Conservation (phyloP, 179 eudicot species). For the Heliamphora pulchella region DNA sequence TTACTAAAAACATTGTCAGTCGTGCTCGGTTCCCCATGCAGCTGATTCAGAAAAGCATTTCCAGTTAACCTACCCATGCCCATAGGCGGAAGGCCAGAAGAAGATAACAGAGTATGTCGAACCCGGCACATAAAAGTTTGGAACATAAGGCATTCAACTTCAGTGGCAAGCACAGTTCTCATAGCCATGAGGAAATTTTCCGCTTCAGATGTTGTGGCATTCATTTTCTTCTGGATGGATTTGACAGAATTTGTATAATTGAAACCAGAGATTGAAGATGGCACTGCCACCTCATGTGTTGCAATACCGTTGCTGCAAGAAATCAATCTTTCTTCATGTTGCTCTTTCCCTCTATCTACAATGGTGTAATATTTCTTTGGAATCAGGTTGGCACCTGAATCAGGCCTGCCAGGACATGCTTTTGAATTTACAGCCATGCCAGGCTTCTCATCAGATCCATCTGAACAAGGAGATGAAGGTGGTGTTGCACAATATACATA, state of each 20-base stretch:
- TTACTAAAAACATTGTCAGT: conserved; percentile 43
- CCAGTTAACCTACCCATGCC: conserved; percentile 43
- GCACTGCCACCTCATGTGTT: conserved; percentile 35
- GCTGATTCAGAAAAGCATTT: conserved; percentile 36
- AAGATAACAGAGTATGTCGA: conserved; percentile 63
- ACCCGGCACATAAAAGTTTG: conserved; percentile 89
- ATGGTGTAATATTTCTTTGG: conserved; percentile 53
- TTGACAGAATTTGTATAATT: conserved; percentile 36
- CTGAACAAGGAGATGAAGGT: conserved; percentile 64
- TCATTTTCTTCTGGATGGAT: conserved; percentile 30
- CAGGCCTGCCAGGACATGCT: conserved; percentile 42
- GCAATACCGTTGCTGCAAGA: conserved; percentile 28
- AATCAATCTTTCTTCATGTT: conserved; percentile 26
- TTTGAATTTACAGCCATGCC: conserved; percentile 34
- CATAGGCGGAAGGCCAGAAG: conserved; percentile 34
- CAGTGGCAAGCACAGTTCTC: conserved; percentile 72
- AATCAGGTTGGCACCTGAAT: conserved; percentile 30
- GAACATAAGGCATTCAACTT: conserved; percentile 78
- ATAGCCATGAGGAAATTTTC: conserved; percentile 47
- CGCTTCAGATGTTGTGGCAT: conserved; percentile 34
- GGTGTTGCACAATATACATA: conserved; percentile 85
- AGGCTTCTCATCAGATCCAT: conserved; percentile 53
- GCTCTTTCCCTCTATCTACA: conserved; percentile 48
- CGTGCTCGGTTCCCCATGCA: conserved; percentile 51
- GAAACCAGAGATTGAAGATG: conserved; percentile 40